phyloP scores from a whole-genome alignment of 306 rosid species.

The Sicyos baderoa region DNA sequence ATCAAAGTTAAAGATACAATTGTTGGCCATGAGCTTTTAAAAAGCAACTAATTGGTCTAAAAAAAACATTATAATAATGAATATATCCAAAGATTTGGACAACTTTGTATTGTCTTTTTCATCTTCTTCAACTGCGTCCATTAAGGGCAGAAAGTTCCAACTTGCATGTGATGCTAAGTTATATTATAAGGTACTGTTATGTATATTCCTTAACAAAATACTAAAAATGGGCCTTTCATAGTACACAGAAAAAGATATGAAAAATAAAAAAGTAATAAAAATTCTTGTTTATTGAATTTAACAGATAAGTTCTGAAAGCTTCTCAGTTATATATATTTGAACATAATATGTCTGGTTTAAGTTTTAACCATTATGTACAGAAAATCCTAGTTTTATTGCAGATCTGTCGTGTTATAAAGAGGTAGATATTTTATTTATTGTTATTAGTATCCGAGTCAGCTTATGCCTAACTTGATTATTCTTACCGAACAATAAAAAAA shows the following conservation, averaged over 20 bases:
- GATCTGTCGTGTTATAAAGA: background rate
- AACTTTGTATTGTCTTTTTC: constrained; percentile 19
- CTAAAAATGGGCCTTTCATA: constrained; percentile 7
- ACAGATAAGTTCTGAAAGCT: background rate
- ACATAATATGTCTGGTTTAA: background rate
- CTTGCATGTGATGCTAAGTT: constrained; percentile 18
- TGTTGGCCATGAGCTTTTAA: constrained; percentile 15
- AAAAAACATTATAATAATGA: constrained; percentile 11
- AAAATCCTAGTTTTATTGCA: constrained; percentile 1
- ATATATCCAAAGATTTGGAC: constrained; percentile 8
- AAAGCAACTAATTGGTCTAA: constrained; percentile 11
- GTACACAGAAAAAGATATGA: constrained; percentile 6
- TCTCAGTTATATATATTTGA: background rate
- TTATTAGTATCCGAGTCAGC: too few relatives aligned
- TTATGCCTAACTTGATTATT: too few relatives aligned
- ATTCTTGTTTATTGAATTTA: background rate
- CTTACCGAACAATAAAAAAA: too few relatives aligned
- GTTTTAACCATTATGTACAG: background rate
- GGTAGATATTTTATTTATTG: background rate
- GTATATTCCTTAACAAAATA: constrained; percentile 14
- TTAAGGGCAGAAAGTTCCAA: constrained; percentile 15
- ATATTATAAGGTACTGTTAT: background rate
- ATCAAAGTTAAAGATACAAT: constrained; percentile 18
- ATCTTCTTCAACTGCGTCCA: constrained; percentile 15
- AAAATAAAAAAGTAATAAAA: background rate